phyloP scores from a whole-genome alignment of 176 grass and related monocot species.

The Phoenix roebelenii region DNA sequence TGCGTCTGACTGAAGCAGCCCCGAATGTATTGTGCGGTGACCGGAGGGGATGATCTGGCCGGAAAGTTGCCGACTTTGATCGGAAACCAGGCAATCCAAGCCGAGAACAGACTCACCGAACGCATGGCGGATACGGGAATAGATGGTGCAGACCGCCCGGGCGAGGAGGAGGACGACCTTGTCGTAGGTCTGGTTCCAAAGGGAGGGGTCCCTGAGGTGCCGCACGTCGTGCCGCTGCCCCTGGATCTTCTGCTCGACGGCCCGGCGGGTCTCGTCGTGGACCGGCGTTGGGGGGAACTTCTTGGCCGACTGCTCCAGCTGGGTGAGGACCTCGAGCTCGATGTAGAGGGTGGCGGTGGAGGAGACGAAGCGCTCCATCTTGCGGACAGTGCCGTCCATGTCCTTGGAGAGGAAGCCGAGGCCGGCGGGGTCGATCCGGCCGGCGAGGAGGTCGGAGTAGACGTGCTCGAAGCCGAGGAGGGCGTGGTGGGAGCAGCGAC shows the following conservation, averaged over 20 bases:
- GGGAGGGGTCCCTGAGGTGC: constrained; percentile 56
- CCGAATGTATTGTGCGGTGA: constrained; percentile 21
- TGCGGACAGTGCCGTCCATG: constrained; percentile 51
- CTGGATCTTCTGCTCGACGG: constrained; percentile 61
- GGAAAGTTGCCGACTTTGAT: constrained; percentile 34
- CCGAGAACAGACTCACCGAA: constrained; percentile 65
- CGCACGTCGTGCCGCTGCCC: constrained; percentile 67
- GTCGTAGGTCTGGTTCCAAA: constrained; percentile 87
- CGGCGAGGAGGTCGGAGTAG: constrained; percentile 81
- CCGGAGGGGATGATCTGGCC: constrained; percentile 11
- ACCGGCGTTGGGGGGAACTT: constrained; percentile 36
- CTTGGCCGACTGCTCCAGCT: constrained; percentile 62
- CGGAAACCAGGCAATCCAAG: constrained; percentile 31
- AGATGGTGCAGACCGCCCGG: constrained; percentile 60
- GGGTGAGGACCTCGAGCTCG: constrained; percentile 60
- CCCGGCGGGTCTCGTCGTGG: constrained; percentile 51
- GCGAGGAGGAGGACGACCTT: constrained; percentile 72
- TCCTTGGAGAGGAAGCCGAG: constrained; percentile 29
- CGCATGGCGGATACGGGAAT: constrained; percentile 52
- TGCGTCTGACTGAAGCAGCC: constrained; percentile 16
- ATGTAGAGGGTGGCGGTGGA: constrained; percentile 69
- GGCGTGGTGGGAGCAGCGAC: constrained; percentile 49
- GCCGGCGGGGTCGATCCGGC: constrained; percentile 25
- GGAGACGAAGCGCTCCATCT: constrained; percentile 71
- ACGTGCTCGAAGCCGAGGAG: constrained; percentile 85